Base-by-base conservation (phyloP, 2,329 filamentous ascomycete genomes). In the Pezicula rhizophila region DNA sequence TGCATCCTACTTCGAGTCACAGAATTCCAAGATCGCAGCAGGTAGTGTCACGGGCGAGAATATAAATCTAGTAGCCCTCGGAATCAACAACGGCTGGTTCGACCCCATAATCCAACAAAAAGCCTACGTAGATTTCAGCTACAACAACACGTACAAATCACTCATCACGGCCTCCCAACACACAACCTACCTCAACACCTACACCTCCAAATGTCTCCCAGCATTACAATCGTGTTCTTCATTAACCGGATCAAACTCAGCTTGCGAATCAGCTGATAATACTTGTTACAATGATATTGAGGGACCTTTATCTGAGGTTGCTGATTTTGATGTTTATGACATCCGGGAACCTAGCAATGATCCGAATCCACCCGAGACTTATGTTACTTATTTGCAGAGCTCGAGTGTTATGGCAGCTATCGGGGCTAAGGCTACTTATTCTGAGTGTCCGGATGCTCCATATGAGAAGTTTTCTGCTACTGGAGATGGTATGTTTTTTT, bases 201-300 rank as follows among this genome's bases (percentile, higher is more conserved):
- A 69, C 54, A 62, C 65, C 17, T 52, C 48, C 4, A 50, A 58
- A 11, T 73, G 70, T 52, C 54, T 66, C 1, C 70, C 72, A 4
- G 62, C 64, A 1, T 48, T 75, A 2, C 40, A 70, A 23, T 49
- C 64, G 42, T 76, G 73, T 56, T 55, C 58, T 5, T 45, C 52
- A 6, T 50, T 50, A 3, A 63, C 91, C 0, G 92, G 92, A 5
- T 96, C 87, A 10, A 96, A 76, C 26, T 79, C 79, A 42, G 73
- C 74, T 73, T 97, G 92, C n/a, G 90, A 86, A 57, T 85, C 84
- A 38, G 69, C 66, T 34, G 79, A 81, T 85, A 59, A 55, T 20
- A 59, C 59, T 18, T 75, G 71, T 56, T 64, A 62, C 44, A 48
- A 58, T 5, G 50, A 57, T 18, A 67, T 74, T 38, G 69, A 73